Conservation (phyloP, 495 filamentous ascomycete species). For the Aspergillus bertholletiae region DNA sequence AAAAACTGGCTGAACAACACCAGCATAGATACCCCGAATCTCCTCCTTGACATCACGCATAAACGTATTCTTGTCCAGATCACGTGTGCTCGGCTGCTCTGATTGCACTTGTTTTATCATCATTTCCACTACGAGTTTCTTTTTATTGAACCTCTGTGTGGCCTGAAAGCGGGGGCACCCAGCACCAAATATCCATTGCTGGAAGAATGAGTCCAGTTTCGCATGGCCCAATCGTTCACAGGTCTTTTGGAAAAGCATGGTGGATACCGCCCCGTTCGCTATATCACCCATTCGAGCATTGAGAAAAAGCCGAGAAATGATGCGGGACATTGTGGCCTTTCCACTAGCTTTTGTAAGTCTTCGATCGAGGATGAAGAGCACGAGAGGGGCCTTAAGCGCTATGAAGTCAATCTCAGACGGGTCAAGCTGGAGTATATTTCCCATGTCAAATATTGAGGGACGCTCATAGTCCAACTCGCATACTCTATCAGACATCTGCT, state of each 20-base stretch:
- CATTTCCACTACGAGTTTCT: slow-evolving; percentile 93
- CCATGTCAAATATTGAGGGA: slow-evolving; percentile 78
- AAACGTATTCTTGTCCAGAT: slow-evolving; percentile 65
- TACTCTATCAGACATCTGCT: slow-evolving; percentile 75
- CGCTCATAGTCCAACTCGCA: slow-evolving; percentile 77
- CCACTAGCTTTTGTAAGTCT: slow-evolving; percentile 83
- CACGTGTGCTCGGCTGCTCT: slow-evolving; percentile 44
- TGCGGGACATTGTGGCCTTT: slow-evolving; percentile 75
- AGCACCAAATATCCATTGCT: slow-evolving; percentile 85
- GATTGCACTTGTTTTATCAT: slow-evolving; percentile 77
- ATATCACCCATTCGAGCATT: slow-evolving; percentile 76
- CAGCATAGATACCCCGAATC: slow-evolving; percentile 63
- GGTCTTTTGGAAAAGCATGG: slow-evolving; percentile 67
- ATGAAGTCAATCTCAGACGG: slow-evolving; percentile 83
- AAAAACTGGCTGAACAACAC: slow-evolving; percentile 70
- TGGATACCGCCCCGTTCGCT: slow-evolving; percentile 67
- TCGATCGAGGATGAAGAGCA: slow-evolving; percentile 90
- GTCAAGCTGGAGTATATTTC: slow-evolving; percentile 73
- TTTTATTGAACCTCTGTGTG: slow-evolving; percentile 93
- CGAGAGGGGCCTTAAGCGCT: slow-evolving; percentile 83
- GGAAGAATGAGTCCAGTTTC: slow-evolving; percentile 81
- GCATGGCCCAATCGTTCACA: slow-evolving; percentile 87
- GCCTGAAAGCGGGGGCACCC: slow-evolving; percentile 86
- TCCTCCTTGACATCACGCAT: slow-evolving; percentile 81
- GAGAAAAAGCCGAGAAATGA: slow-evolving; percentile 76